Percentiles rank a stretch among this genome's conserved stretches.
Conservation (phyloP, 208 protist species). For the Acanthamoeba quina region DNA sequence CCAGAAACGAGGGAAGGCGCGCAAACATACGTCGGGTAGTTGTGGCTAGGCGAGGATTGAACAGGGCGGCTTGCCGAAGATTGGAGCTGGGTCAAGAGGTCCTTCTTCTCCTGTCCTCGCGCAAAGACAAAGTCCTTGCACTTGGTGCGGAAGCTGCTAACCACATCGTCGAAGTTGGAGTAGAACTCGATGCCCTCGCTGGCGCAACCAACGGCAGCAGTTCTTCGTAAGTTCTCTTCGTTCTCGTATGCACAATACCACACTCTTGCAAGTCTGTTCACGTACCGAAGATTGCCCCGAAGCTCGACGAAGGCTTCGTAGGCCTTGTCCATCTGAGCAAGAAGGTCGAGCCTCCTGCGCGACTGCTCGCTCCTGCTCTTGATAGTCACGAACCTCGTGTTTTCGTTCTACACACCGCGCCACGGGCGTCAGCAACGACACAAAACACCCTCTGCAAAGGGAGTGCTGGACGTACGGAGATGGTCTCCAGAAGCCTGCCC, state of each 20-base stretch:
- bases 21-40: neutral
- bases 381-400: conserved; percentile 3
- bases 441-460: too few species aligned
- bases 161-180: conserved; percentile 39
- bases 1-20: neutral
- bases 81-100: conserved; percentile 9
- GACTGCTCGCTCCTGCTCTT: conserved; percentile 36
- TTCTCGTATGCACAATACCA: neutral
- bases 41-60: neutral
- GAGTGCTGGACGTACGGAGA: neutral
- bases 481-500: neutral
- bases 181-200: conserved; percentile 61
- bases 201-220: neutral
- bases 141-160: conserved; percentile 44
- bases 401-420: conserved; percentile 1
- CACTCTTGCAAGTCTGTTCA: neutral
- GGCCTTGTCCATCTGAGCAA: conserved; percentile 4
- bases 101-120: neutral
- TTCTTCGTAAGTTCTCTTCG: neutral
- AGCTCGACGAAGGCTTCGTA: conserved; percentile 19
- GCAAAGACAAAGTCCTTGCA: conserved; percentile 62
- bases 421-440: neutral
- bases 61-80: neutral
- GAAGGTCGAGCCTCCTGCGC: neutral
- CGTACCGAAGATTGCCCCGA: neutral